Evolutionary conservation across 257 asterid species (phyloP).

Genomic region (Solanum boliviense): DNA sequence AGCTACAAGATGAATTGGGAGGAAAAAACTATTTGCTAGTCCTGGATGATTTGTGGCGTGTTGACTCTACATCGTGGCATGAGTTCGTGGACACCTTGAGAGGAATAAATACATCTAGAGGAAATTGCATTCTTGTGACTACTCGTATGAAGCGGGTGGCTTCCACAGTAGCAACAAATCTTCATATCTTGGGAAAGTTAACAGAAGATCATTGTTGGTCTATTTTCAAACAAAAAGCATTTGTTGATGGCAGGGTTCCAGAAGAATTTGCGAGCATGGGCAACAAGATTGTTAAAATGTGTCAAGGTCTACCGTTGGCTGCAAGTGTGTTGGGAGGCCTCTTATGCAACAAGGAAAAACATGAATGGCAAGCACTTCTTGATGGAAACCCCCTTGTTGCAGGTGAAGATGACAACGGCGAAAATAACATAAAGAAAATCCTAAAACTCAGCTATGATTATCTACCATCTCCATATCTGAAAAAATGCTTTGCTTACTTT

Average conservation of each 20-base stretch:
- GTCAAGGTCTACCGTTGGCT: slow-evolving; percentile 15
- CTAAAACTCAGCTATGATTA: slow-evolving; percentile 12
- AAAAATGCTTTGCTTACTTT: slow-evolving; percentile 11
- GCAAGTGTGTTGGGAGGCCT: slow-evolving; percentile 2
- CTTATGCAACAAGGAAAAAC: neutral
- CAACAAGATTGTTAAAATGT: neutral
- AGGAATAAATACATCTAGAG: too few relatives aligned
- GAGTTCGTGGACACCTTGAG: too few relatives aligned
- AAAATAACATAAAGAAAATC: neutral
- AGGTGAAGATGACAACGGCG: neutral
- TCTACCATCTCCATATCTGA: slow-evolving; percentile 6
- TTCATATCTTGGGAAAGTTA: too few relatives aligned
- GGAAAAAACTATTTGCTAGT: too few relatives aligned
- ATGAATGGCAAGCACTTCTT: slow-evolving; percentile 9
- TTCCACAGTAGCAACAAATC: too few relatives aligned
- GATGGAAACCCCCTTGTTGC: neutral
- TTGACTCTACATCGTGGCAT: too few relatives aligned
- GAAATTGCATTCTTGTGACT: too few relatives aligned
- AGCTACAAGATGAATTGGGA: too few relatives aligned
- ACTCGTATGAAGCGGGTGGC: too few relatives aligned
- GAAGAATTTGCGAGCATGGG: neutral
- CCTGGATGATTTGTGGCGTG: too few relatives aligned
- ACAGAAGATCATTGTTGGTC: neutral
- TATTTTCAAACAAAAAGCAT: slow-evolving; percentile 8
- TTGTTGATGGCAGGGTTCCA: neutral